Evolutionary conservation across 2,329 filamentous ascomycete genomes (phyloP).

Genomic region (Pseudogymnoascus sp.): DNA sequence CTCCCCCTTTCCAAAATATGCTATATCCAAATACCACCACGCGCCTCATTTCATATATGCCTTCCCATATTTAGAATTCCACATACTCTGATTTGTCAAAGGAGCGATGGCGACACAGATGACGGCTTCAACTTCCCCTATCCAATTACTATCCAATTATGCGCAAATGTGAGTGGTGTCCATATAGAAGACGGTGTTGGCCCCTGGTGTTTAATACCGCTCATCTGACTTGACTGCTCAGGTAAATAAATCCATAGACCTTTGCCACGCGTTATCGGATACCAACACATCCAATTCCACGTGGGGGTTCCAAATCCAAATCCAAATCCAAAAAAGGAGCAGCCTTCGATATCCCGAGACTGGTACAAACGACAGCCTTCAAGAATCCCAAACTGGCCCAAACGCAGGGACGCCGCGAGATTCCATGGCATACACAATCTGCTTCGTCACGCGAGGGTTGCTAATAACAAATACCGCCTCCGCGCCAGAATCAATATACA

Average conservation of each 20-base stretch:
- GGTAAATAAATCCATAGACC: background rate
- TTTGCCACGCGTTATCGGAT: background rate
- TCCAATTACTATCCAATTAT: background rate
- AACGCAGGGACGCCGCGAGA: conserved; percentile 31
- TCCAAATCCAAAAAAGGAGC: background rate
- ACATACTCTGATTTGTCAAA: background rate
- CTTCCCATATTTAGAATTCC: background rate
- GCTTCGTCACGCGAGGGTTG: conserved; percentile 31
- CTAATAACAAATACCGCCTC: conserved; percentile 34
- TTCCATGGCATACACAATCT: conserved; percentile 35
- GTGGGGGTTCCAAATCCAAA: background rate
- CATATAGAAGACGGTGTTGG: background rate
- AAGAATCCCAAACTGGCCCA: conserved; percentile 34
- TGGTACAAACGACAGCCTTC: background rate
- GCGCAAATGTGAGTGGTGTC: background rate
- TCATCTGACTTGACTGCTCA: background rate
- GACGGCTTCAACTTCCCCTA: background rate
- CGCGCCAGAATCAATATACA: conserved; percentile 28
- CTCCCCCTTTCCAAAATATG: background rate
- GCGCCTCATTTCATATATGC: background rate
- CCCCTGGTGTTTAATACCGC: background rate
- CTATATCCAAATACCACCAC: background rate
- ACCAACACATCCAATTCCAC: background rate
- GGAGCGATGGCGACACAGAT: background rate
- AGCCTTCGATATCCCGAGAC: background rate